Evolutionary conservation across 208 protist species (phyloP).

Genomic region (Trypanosoma theileri): DNA sequence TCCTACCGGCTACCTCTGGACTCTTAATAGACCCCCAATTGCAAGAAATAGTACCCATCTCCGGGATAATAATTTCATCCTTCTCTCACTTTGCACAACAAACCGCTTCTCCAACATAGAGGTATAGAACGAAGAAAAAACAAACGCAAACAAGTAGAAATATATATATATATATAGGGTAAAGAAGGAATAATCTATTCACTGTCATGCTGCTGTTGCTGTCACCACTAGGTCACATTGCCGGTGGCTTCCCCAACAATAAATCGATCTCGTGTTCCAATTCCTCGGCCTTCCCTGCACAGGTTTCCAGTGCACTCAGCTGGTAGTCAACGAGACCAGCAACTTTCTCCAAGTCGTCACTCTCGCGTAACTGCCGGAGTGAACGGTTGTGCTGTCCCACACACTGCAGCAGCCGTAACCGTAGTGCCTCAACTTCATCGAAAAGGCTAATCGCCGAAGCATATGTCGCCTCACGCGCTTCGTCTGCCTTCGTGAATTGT

Average conservation of each 20-base stretch:
- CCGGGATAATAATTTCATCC: too few relatives aligned
- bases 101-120: neutral
- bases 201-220: too few relatives aligned
- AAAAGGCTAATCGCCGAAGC: slow-evolving; percentile 59
- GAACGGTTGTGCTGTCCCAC: slow-evolving; percentile 66
- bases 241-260: slow-evolving; percentile 44
- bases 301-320: slow-evolving; percentile 58
- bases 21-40: too few relatives aligned
- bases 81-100: too few relatives aligned
- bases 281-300: slow-evolving; percentile 39
- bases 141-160: neutral
- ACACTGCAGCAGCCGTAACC: slow-evolving; percentile 45
- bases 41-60: too few relatives aligned
- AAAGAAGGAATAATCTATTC: too few relatives aligned
- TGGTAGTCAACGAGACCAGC: slow-evolving; percentile 64
- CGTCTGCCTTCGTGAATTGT: slow-evolving; percentile 34
- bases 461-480: slow-evolving; percentile 46
- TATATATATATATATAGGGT: neutral
- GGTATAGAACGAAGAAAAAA: neutral
- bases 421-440: slow-evolving; percentile 62
- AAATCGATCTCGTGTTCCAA: slow-evolving; percentile 64
- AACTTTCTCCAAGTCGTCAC: slow-evolving; percentile 49
- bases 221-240: neutral
- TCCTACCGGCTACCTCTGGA: too few relatives aligned
- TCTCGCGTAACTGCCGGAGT: slow-evolving; percentile 33